Conservation (phyloP, 2,329 filamentous ascomycete genomes). For the Stachybotrys chartarum region DNA sequence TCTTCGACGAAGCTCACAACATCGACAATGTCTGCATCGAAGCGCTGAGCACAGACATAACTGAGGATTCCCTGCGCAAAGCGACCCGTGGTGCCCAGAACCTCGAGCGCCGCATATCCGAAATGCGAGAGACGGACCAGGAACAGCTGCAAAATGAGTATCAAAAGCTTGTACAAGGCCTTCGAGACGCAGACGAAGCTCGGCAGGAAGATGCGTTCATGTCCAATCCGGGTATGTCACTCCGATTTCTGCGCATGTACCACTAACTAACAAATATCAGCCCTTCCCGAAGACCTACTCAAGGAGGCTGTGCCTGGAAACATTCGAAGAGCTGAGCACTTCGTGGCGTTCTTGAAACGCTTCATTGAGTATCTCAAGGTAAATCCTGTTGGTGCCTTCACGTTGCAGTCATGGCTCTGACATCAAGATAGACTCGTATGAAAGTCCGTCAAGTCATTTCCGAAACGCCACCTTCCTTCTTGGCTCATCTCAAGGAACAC, state of each 20-base stretch:
- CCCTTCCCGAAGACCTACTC: constrained; percentile 84
- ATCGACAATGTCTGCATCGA: constrained; percentile 99
- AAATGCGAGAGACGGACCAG: constrained; percentile 94
- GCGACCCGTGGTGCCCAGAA: constrained; percentile 87
- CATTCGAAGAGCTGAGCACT: constrained; percentile 91
- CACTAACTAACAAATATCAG: constrained; percentile 25
- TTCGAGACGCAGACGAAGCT: constrained; percentile 81
- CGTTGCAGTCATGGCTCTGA: not conserved
- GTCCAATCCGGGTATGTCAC: constrained; percentile 69
- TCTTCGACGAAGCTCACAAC: constrained; percentile 98
- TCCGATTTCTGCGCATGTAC: not conserved
- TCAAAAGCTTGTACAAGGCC: constrained; percentile 84
- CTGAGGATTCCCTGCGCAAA: constrained; percentile 86
- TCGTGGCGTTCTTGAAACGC: constrained; percentile 86
- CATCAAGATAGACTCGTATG: constrained; percentile 70
- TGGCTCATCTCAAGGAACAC: constrained; percentile 86
- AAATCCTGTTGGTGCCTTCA: not conserved
- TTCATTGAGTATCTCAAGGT: constrained; percentile 95
- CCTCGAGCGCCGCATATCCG: constrained; percentile 79
- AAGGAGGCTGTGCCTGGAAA: constrained; percentile 96
- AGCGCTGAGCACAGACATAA: constrained; percentile 91
- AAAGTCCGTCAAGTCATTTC: constrained; percentile 97
- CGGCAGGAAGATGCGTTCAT: constrained; percentile 94
- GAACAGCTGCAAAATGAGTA: constrained; percentile 95
- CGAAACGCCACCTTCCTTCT: constrained; percentile 89